These are phyloP conservation scores for Globisporangium middletonii DNA, from an alignment of 352 stramenopile genomes.

Conservation along the genomic window DNA sequence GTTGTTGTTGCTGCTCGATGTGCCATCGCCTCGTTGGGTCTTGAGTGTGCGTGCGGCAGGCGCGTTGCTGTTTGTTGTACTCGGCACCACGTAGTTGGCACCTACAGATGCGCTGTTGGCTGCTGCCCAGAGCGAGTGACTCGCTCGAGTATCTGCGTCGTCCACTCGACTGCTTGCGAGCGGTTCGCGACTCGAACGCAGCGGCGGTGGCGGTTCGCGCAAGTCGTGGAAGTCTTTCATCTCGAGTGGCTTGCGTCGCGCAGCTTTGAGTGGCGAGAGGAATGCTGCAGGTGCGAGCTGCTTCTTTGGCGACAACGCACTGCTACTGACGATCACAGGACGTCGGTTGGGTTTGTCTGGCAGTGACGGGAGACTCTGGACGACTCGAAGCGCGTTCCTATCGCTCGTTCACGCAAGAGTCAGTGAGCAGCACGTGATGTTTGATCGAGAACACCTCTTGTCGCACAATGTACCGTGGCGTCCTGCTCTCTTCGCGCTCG, in stretches of 20 bases:
- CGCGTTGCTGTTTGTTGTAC: not conserved
- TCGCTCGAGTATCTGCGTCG: not conserved
- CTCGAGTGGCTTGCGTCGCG: slow-evolving; percentile 1
- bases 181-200: not conserved
- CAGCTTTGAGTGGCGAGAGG: slow-evolving; percentile 28
- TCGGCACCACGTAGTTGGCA: not conserved
- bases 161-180: not conserved
- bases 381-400: slow-evolving; percentile 13
- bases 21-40: not conserved
- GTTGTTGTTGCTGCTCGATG: not conserved
- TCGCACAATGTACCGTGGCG: slow-evolving; percentile 10
- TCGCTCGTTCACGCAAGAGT: not conserved
- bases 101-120: not conserved
- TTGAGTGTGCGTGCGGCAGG: not conserved
- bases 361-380: slow-evolving; percentile 32
- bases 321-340: not conserved
- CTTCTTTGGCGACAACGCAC: slow-evolving; percentile 11
- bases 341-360: not conserved
- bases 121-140: not conserved
- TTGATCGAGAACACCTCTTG: not conserved
- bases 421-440: not conserved
- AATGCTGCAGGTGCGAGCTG: slow-evolving; percentile 14
- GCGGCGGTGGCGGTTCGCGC: not conserved
- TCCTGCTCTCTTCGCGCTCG: slow-evolving; percentile 18
- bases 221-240: slow-evolving; percentile 6